These are phyloP conservation scores for Podospora australis DNA, from an alignment of 495 filamentous ascomycete genomes.

Conservation along the genomic window DNA sequence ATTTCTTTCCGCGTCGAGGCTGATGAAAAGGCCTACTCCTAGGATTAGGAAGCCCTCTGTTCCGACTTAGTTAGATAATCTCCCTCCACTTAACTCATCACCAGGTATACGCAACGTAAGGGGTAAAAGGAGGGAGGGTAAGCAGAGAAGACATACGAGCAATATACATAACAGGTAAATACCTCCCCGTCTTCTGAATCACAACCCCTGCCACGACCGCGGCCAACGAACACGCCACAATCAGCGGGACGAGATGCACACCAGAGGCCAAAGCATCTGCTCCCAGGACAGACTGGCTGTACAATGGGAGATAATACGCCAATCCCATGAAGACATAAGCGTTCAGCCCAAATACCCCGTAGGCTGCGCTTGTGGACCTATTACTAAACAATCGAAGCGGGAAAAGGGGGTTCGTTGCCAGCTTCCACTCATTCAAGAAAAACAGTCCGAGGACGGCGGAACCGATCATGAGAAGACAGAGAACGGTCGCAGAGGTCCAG, in stretches of 20 bases:
- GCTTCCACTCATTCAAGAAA: slow-evolving; percentile 56
- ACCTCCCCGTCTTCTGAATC: slow-evolving; percentile 62
- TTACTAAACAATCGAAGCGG: slow-evolving; percentile 59
- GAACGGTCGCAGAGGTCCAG: slow-evolving; percentile 64
- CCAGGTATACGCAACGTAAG: no score
- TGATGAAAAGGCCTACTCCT: slow-evolving; percentile 55
- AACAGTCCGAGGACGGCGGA: slow-evolving; percentile 52
- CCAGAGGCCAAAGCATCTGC: slow-evolving; percentile 63
- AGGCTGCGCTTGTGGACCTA: slow-evolving; percentile 49
- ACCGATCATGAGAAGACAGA: slow-evolving; percentile 74
- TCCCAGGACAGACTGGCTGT: slow-evolving; percentile 68
- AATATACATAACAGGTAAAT: slow-evolving; percentile 42
- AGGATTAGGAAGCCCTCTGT: slow-evolving; percentile 48
- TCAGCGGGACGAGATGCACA: slow-evolving; percentile 68
- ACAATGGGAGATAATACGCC: slow-evolving; percentile 66
- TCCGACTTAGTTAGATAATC: no score
- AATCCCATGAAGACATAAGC: slow-evolving; percentile 62
- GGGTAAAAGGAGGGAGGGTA: no score
- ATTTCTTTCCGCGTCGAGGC: slow-evolving; percentile 37
- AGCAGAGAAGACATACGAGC: no score
- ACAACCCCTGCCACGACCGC: slow-evolving; percentile 55
- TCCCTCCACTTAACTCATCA: no score
- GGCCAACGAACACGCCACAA: slow-evolving; percentile 55
- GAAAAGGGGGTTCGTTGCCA: slow-evolving; percentile 68
- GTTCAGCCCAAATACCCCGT: slow-evolving; percentile 54